Base-by-base conservation (phyloP, 208 protist species). In the Novymonas esmeraldas region DNA sequence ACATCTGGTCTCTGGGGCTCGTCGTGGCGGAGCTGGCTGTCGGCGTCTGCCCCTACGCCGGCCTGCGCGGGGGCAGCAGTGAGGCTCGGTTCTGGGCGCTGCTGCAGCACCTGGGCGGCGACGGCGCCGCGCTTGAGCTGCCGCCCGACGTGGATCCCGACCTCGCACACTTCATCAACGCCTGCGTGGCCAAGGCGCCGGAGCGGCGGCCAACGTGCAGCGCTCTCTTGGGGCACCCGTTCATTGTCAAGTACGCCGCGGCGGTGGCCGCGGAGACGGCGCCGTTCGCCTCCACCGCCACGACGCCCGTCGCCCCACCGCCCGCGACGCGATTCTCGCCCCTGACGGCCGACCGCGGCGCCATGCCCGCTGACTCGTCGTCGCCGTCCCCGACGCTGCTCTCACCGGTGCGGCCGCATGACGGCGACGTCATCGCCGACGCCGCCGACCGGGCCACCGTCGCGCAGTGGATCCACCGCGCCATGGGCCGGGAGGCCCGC, bases 1-100 rank as follows among this genome's bases (percentile, higher is more conserved):
- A 98, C 74, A 84, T 98, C 28, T 98, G 94, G 95, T 95, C 92
- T 2, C 66, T 97, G 10, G 96, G 96, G 5, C 73, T 98, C 45
- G 85, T 94, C 22, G 78, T 98, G 45, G 85, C 91, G 11, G 95
- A 98, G 75, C 81, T 96, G 14, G 89, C 87, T 16, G 50, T 95
- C 3, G 96, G 95, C 2, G 61, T 60, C n/a, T 91, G 82, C 64
- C 94, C 96, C 7, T 98, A 94, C 55, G 68, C 77, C 0, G 64
- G 68, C 5, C 50, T 88, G 51, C 75, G 78, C 18, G 70, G 70
- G 3, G 87, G 81, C 60, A 87, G 66, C 64, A 84, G 68, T 31
- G 89, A 97, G 73, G 84, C 81, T 2, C 79, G 88, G 36, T 97
- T 95, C 66, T 97, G 92, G 92, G 73, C 83, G 6, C 75, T 97